Evolutionary conservation across 768 basidiomycete species (phyloP).

Genomic region (Botryobasidium botryosum): DNA sequence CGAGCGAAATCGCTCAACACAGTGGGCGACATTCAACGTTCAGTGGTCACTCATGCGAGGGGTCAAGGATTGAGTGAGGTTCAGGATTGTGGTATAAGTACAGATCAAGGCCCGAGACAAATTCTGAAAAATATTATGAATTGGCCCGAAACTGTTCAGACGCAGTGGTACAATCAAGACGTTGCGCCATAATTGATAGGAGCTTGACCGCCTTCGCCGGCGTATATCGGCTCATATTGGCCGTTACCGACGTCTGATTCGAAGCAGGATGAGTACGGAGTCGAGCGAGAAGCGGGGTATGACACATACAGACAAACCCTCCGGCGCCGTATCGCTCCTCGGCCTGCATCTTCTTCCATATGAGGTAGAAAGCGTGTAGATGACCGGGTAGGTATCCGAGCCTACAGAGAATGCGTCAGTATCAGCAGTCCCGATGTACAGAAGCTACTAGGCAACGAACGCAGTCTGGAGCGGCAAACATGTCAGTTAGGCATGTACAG

Average conservation of each 20-base stretch:
- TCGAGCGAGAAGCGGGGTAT: neutral
- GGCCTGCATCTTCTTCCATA: constrained; percentile 79
- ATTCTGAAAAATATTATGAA: too few relatives aligned
- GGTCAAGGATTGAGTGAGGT: too few relatives aligned
- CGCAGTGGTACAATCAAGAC: constrained; percentile 10
- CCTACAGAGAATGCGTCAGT: constrained; percentile 21
- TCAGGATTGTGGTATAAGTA: too few relatives aligned
- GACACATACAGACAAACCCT: constrained; percentile 52
- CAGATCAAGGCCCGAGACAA: too few relatives aligned
- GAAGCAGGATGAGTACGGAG: neutral
- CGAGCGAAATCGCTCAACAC: too few relatives aligned
- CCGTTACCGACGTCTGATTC: constrained; percentile 24
- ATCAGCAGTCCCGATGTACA: constrained; percentile 5
- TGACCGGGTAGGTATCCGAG: constrained; percentile 63
- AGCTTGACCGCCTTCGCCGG: constrained; percentile 12
- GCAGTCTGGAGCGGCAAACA: neutral
- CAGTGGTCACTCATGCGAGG: too few relatives aligned
- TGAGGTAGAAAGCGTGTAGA: constrained; percentile 74
- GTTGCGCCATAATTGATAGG: constrained; percentile 25
- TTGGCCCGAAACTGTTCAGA: too few relatives aligned
- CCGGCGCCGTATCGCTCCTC: constrained; percentile 43
- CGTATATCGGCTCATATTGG: constrained; percentile 20
- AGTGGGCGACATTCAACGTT: too few relatives aligned
- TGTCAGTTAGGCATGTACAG: neutral
- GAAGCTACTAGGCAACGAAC: too few relatives aligned